phyloP scores from a whole-genome alignment of 495 filamentous ascomycete species.

The Pyronema omphalodes region DNA sequence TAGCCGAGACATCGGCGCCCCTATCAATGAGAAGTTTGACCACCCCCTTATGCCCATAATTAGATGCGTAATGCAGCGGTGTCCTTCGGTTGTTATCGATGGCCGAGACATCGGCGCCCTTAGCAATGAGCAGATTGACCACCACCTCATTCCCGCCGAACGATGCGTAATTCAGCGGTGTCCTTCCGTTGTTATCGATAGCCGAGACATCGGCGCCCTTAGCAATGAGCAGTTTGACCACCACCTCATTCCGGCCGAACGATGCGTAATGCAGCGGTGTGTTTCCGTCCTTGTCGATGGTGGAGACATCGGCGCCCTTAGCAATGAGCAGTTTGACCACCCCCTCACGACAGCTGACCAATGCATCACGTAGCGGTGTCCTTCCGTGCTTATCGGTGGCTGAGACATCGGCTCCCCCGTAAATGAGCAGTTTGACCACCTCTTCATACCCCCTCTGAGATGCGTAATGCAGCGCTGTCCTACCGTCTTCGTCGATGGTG shows the following conservation, averaged over 20 bases:
- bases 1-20: no score
- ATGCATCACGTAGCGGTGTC: not conserved
- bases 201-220: no score
- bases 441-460: no score
- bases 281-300: not conserved
- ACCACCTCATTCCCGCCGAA: not conserved
- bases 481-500: not conserved
- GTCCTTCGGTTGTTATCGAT: not conserved
- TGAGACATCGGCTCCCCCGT: not conserved
- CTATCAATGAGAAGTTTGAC: no score
- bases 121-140: no score
- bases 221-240: not conserved
- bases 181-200: not conserved
- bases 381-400: not conserved
- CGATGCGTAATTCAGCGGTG: not conserved
- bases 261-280: not conserved
- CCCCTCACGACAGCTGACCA: not conserved
- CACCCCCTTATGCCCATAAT: no score
- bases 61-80: no score
- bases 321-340: no score
- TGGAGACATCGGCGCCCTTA: not conserved
- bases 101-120: constrained; percentile 1
- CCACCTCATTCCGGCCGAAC: not conserved
- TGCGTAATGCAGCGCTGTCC: not conserved
- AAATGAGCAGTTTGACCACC: not conserved